Evolutionary conservation across 129 eudicot species (phyloP), one percentile per base, ranked within the genome.

Genomic region (Centella asiatica): DNA sequence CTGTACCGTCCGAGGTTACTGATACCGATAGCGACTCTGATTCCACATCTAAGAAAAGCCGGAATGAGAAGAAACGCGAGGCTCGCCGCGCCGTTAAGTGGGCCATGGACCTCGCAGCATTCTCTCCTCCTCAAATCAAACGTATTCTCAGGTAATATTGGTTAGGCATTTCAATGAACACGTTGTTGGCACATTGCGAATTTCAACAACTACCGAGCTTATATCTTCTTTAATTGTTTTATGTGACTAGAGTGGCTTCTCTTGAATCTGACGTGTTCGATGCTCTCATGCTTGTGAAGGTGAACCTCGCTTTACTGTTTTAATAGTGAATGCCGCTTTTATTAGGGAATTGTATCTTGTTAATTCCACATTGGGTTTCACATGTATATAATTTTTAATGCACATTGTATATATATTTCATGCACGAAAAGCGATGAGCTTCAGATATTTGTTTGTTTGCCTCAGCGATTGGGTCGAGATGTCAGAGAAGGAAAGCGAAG

Each of bases 401-500:
- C 27, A 29, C 14, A 62, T 17, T 27, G 4, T 28, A 18, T 64
- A 10, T 48, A n/a, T n/a, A 1, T 49, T 45, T 13, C 45, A 9
- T 34, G n/a, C 0, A 31, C n/a, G n/a, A n/a, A n/a, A n/a, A n/a
- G n/a, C n/a, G n/a, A 18, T 59, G 75, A 32, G 55, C 27, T 12
- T 79, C 25, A 73, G 20, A 63, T 67, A 47, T 72, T 77, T 74
- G 81, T 13, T 67, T 58, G 40, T 60, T 62, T 84, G 73, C 18
- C 42, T 66, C 85, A 87, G 99, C 78, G 81, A 70, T 70, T 92
- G 68, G 94, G 98, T 27, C 87, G 84, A 20, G 98, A 92, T 84
- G 96, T 84, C 17, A 80, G 96, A 44, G 99, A 92, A 72, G 99
- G 95, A 59, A 92, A 87, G 77, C 77, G 99, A 69, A 77, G 99